Percentiles rank a stretch among this genome's conserved stretches.
phyloP scores from a whole-genome alignment of 805 yeast species.

The Cyberlindnera bimundalis region DNA sequence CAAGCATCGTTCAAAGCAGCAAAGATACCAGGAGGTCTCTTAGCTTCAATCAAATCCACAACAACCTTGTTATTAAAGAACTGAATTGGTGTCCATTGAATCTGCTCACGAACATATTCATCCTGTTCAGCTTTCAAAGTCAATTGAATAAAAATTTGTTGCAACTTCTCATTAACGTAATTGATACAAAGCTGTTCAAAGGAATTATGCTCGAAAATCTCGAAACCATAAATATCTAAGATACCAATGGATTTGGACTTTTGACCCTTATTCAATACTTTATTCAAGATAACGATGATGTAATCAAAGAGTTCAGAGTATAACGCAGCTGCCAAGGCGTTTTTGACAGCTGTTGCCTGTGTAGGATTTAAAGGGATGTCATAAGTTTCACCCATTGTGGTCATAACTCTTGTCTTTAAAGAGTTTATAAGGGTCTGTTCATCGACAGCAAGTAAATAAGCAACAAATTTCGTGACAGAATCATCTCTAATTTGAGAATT shows the following conservation, averaged over 20 bases:
- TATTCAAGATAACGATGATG: slow-evolving; percentile 90
- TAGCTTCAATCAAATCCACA: slow-evolving; percentile 91
- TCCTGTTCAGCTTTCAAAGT: slow-evolving; percentile 97
- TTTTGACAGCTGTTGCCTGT: slow-evolving; percentile 93
- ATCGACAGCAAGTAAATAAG: slow-evolving; percentile 82
- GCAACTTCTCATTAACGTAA: slow-evolving; percentile 92
- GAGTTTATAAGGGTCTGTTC: slow-evolving; percentile 62
- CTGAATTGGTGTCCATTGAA: slow-evolving; percentile 96
- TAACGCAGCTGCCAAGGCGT: slow-evolving; percentile 91
- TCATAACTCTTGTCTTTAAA: slow-evolving; percentile 76
- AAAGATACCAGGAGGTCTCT: slow-evolving; percentile 93
- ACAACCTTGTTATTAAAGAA: slow-evolving; percentile 95
- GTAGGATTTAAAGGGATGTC: slow-evolving; percentile 89
- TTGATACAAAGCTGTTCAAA: slow-evolving; percentile 95
- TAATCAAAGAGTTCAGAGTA: slow-evolving; percentile 93
- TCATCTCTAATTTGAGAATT: slow-evolving; percentile 79
- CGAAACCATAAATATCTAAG: slow-evolving; percentile 94
- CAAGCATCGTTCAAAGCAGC: slow-evolving; percentile 96
- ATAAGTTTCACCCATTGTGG: slow-evolving; percentile 86
- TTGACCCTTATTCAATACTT: slow-evolving; percentile 53
- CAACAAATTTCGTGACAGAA: slow-evolving; percentile 92
- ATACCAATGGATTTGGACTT: slow-evolving; percentile 78
- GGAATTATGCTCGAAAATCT: slow-evolving; percentile 90
- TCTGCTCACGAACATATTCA: slow-evolving; percentile 91
- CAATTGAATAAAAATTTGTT: slow-evolving; percentile 93